Conservation (phyloP, 495 filamentous ascomycete species). For the Lophiotrema nucula region DNA sequence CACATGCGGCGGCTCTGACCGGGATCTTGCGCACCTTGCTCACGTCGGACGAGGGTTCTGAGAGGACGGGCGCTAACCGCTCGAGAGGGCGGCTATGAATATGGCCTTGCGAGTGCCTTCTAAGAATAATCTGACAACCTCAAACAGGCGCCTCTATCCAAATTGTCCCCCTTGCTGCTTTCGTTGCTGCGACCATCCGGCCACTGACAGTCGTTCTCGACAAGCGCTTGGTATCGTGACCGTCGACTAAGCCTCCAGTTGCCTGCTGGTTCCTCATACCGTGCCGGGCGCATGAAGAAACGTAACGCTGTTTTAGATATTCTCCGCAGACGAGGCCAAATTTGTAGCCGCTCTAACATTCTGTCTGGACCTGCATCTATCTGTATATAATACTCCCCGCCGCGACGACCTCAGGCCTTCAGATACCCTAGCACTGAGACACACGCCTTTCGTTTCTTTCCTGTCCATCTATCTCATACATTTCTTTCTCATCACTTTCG, state of each 20-base stretch:
- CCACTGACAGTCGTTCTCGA: slow-evolving; percentile 20
- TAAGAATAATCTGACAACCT: slow-evolving; percentile 9
- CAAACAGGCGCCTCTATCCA: slow-evolving; percentile 33
- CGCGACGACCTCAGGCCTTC: slow-evolving; percentile 8
- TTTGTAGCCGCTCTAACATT: slow-evolving; percentile 19
- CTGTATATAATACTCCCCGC: slow-evolving; percentile 28
- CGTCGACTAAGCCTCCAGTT: slow-evolving; percentile 25
- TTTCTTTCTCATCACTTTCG: slow-evolving; percentile 24
- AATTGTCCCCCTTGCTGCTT: slow-evolving; percentile 1
- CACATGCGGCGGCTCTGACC: slow-evolving; percentile 16
- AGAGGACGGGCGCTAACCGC: slow-evolving; percentile 25
- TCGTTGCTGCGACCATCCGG: slow-evolving; percentile 12
- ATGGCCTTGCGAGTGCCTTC: background rate
- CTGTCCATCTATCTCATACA: slow-evolving; percentile 23
- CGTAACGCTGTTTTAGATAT: slow-evolving; percentile 29
- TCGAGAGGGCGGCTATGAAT: background rate
- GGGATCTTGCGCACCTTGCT: slow-evolving; percentile 16
- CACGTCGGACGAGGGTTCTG: slow-evolving; percentile 10
- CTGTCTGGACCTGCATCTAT: background rate
- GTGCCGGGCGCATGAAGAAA: slow-evolving; percentile 34
- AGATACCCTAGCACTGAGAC: slow-evolving; percentile 23
- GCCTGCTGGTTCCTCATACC: slow-evolving; percentile 1
- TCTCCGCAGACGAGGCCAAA: slow-evolving; percentile 25
- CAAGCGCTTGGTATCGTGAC: slow-evolving; percentile 31
- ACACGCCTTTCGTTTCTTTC: slow-evolving; percentile 20